phyloP scores from a whole-genome alignment of 306 rosid species.

The Astragalus membranaceus region DNA sequence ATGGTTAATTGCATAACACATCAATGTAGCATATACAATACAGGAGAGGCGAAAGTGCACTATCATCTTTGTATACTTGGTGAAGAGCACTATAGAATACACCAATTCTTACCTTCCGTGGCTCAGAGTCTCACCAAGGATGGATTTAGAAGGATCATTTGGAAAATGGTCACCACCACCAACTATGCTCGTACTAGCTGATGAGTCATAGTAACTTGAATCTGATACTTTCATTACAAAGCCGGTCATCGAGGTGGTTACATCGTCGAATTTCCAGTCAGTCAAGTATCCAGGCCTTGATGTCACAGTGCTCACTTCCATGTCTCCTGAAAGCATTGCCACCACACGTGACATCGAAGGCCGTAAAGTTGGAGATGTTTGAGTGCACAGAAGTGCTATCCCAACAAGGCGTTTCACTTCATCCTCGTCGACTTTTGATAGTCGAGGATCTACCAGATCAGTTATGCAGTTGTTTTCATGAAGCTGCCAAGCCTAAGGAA shows the following conservation, averaged over 20 bases:
- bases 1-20: background rate
- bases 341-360: slow-evolving; percentile 73
- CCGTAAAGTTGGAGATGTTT: slow-evolving; percentile 45
- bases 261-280: slow-evolving; percentile 59
- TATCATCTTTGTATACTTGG: background rate
- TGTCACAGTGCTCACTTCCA: slow-evolving; percentile 44
- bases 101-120: slow-evolving; percentile 33
- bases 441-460: slow-evolving; percentile 41
- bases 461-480: slow-evolving; percentile 36
- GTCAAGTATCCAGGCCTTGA: slow-evolving; percentile 62
- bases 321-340: slow-evolving; percentile 68
- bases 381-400: slow-evolving; percentile 57
- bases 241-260: slow-evolving; percentile 10
- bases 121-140: slow-evolving; percentile 12
- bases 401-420: slow-evolving; percentile 44
- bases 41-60: background rate
- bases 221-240: slow-evolving; percentile 19
- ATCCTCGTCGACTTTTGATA: slow-evolving; percentile 35
- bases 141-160: slow-evolving; percentile 1
- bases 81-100: background rate
- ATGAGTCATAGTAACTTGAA: slow-evolving; percentile 22
- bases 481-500: slow-evolving; percentile 58
- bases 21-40: background rate
- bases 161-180: slow-evolving; percentile 28
- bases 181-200: slow-evolving; percentile 25